Conservation (phyloP, 495 filamentous ascomycete species). For the Neurospora discreta region DNA sequence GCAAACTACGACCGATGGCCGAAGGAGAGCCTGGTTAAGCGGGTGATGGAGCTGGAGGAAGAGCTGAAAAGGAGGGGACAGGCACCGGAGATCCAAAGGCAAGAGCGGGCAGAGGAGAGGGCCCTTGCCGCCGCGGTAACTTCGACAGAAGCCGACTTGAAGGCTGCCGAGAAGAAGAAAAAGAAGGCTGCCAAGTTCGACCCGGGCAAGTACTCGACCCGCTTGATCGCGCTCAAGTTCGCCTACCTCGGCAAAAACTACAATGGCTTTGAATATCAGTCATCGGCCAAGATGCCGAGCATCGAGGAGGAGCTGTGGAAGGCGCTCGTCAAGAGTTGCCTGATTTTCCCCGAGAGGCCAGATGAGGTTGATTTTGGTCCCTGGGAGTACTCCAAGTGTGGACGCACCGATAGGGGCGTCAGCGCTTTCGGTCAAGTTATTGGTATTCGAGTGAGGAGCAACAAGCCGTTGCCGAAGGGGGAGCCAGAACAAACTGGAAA, state of each 20-base stretch:
- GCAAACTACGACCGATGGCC: conserved; percentile 44
- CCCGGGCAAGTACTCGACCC: conserved; percentile 67
- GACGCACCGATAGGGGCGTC: conserved; percentile 83
- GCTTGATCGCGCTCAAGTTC: conserved; percentile 82
- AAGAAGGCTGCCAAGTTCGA: conserved; percentile 42
- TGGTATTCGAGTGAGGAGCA: conserved; percentile 68
- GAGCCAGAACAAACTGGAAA: conserved; percentile 2
- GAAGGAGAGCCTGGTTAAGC: conserved; percentile 50
- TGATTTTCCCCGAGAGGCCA: conserved; percentile 61
- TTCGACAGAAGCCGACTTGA: conserved; percentile 3
- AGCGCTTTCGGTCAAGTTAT: conserved; percentile 97
- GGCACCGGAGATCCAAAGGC: neutral
- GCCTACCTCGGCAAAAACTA: conserved; percentile 87
- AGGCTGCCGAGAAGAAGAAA: conserved; percentile 9
- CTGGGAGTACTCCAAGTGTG: conserved; percentile 87
- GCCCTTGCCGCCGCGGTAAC: neutral
- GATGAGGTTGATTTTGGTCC: conserved; percentile 58
- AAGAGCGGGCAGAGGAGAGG: neutral
- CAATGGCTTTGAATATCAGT: conserved; percentile 80
- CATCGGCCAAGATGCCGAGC: conserved; percentile 53
- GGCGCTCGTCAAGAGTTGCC: conserved; percentile 63
- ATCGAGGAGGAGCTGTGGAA: conserved; percentile 91
- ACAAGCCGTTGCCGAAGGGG: conserved; percentile 40
- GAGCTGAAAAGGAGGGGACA: conserved; percentile 27
- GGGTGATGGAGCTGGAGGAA: conserved; percentile 54